These are phyloP conservation scores for Aspergillus ellipticus DNA, from an alignment of 495 filamentous ascomycete species.

Conservation along the genomic window DNA sequence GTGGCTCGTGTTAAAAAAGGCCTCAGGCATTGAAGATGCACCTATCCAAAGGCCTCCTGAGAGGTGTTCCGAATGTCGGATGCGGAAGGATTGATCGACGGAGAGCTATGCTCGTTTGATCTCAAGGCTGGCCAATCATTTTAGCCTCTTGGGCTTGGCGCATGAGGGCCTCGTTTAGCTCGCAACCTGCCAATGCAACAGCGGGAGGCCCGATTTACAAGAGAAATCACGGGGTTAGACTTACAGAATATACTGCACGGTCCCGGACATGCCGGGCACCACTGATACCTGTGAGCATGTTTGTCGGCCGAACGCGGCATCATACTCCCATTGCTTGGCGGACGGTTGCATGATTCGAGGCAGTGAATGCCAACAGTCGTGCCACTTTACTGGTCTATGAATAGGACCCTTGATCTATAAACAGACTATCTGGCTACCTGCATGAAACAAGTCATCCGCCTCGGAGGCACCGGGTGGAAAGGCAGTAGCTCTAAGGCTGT, in stretches of 20 bases:
- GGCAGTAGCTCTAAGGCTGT: not conserved
- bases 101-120: not conserved
- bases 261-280: not conserved
- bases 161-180: not conserved
- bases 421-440: not conserved
- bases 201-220: not conserved
- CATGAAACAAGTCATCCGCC: not conserved
- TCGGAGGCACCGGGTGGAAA: not conserved
- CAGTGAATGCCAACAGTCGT: not conserved
- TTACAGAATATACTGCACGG: not conserved
- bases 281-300: not conserved
- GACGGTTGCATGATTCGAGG: not conserved
- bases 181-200: not conserved
- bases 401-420: not conserved
- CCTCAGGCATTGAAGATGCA: not conserved
- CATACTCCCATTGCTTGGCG: not conserved
- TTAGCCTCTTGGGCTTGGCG: not conserved
- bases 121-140: not conserved
- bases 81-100: slow-evolving; percentile 2
- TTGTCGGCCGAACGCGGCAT: not conserved
- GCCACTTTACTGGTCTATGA: not conserved
- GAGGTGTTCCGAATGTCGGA: not conserved
- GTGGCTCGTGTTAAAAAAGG: not conserved
- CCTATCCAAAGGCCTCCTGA: not conserved
- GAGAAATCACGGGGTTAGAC: too few relatives aligned